Base-by-base conservation (phyloP, 2,329 filamentous ascomycete species). In the Aspergillus japonicus region DNA sequence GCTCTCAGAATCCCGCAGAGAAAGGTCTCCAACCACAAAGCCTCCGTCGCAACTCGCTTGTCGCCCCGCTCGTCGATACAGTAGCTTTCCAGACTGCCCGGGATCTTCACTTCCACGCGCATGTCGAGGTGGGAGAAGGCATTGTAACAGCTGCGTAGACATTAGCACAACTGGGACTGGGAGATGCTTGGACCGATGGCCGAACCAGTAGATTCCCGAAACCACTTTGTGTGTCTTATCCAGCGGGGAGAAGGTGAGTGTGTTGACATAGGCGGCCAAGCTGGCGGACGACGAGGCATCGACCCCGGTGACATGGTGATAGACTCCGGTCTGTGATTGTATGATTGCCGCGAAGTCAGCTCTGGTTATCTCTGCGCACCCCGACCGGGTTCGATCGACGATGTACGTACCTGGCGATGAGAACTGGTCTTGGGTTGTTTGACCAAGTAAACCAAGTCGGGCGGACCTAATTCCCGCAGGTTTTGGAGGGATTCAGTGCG, bases 221-320 rank as follows among this genome's bases (percentile, higher is more conserved):
- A 92, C 89, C 59, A 98, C 95, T 80, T 97, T 98, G 73, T 90
- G 86, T 62, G 89, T 83, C 73, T 91, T 92, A 66, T 94, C 90
- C 65, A 89, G 87, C 56, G 94, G 90, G 65, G 89, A 89, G 78
- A 97, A 96, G 50, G 93, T 97, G 62, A 99, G 83, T 44, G 94
- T 98, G 78, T 98, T 99, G 79, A 99, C 96, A 78, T 99, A 99
- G 68, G 95, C 95, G 47, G 95, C 95, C 61, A 99, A 81, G 78
- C 94, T 98, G 60, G 95, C 95, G 10, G 95, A 98, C 6, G 95
- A 98, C 2, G 95, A 99, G 52, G 95, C 95, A 79, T 99, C 95
- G 72, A 97, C 89, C 62, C 95, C 95, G 44, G 92, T 96, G 68
- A 97, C 93, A 87, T 99, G 95, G 77, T 99, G 95, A 75, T 99